phyloP scores from a whole-genome alignment of 192 early-diverging fungal species.

The Lunasporangiospora selenospora region DNA sequence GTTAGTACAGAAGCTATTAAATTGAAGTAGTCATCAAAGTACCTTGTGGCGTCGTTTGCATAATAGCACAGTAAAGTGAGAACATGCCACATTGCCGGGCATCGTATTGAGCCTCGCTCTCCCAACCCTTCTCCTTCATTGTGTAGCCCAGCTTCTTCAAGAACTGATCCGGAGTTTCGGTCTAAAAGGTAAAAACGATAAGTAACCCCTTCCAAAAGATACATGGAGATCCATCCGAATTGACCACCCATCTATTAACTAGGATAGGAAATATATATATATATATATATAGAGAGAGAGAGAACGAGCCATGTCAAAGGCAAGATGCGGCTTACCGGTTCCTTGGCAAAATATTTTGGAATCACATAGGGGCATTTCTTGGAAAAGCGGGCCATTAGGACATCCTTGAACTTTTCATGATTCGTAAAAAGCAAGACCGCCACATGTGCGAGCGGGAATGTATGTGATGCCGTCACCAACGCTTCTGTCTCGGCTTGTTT shows the following conservation, averaged over 20 bases:
- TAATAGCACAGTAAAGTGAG: conserved; percentile 72
- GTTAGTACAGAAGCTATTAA: background rate
- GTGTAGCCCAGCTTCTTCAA: conserved; percentile 27
- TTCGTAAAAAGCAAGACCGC: conserved; percentile 60
- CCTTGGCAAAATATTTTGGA: conserved; percentile 63
- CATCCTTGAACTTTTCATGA: conserved; percentile 62
- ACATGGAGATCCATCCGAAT: too few relatives aligned
- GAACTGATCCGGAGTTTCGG: conserved; percentile 31
- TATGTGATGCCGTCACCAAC: conserved; percentile 59
- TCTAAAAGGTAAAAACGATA: conserved; percentile 34
- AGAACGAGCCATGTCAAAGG: background rate
- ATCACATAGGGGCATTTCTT: conserved; percentile 76
- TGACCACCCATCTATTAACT: too few relatives aligned
- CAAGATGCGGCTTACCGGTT: conserved; percentile 48
- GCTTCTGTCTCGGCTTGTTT: conserved; percentile 78
- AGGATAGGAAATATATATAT: too few relatives aligned
- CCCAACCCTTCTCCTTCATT: conserved; percentile 46
- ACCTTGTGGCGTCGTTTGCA: conserved; percentile 60
- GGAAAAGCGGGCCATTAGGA: conserved; percentile 66
- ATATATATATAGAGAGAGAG: background rate
- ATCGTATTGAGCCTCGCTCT: conserved; percentile 67
- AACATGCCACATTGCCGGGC: conserved; percentile 72
- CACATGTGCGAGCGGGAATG: conserved; percentile 72
- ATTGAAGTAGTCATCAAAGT: conserved; percentile 11
- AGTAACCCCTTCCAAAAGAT: too few relatives aligned